phyloP scores from a whole-genome alignment of 177 flowering plant genomes.

The Vitis hybrid region DNA sequence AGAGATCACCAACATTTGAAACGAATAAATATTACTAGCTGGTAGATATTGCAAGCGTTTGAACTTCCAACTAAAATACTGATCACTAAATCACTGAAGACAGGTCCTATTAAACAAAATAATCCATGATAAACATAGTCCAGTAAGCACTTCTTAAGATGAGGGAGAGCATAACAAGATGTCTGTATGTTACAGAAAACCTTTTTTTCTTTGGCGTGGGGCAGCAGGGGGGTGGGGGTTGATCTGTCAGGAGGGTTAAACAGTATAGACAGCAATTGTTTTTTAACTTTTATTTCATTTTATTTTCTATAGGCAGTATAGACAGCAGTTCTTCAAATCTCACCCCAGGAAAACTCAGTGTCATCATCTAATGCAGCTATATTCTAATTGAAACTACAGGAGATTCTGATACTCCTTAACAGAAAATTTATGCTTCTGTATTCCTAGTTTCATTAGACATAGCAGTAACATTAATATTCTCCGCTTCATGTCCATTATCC shows the following conservation, averaged over 20 bases:
- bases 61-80: background rate
- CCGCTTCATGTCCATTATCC: background rate
- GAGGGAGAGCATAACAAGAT: background rate
- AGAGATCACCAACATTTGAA: background rate
- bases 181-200: background rate
- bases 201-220: no score
- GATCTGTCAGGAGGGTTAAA: no score
- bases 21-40: background rate
- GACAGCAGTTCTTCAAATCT: background rate
- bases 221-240: no score
- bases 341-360: background rate
- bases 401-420: background rate
- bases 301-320: no score
- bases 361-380: background rate
- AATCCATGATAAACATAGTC: background rate
- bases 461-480: background rate
- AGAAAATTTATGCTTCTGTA: background rate
- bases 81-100: background rate
- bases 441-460: background rate
- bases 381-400: background rate
- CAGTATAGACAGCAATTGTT: background rate
- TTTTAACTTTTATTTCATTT: no score
- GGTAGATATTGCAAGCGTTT: background rate
- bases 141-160: background rate
- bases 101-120: no score